A percentile compares a stretch with the other conserved stretches of the same genome.
These are phyloP conservation scores for Salix arbutifolia DNA, from an alignment of 345 rosid genomes.

Conservation along the genomic window DNA sequence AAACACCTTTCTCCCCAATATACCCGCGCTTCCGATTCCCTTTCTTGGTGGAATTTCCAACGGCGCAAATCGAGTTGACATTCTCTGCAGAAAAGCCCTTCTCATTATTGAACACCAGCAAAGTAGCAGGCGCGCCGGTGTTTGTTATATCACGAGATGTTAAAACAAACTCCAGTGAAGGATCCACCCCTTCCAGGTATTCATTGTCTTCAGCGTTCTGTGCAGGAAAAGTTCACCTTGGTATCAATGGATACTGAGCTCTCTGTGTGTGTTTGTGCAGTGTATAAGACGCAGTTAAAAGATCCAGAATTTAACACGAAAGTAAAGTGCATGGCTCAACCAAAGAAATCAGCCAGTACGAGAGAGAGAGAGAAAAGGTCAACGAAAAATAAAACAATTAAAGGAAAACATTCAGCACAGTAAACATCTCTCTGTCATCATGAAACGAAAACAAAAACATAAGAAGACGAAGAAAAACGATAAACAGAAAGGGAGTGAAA, in stretches of 20 bases:
- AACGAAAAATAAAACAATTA: background rate
- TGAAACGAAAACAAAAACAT: background rate
- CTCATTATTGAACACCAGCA: slow-evolving; percentile 66
- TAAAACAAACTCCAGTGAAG: slow-evolving; percentile 66
- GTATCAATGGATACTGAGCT: background rate
- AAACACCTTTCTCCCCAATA: slow-evolving; percentile 74
- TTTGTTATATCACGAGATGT: slow-evolving; percentile 66
- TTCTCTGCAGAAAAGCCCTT: slow-evolving; percentile 54
- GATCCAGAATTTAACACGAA: background rate
- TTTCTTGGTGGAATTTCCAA: slow-evolving; percentile 68
- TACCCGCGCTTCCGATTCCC: slow-evolving; percentile 58
- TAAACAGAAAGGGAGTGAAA: background rate
- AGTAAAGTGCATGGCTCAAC: no score
- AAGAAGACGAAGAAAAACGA: background rate
- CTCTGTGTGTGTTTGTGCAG: no score
- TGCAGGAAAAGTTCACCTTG: background rate
- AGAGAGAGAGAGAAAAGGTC: background rate
- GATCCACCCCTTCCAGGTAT: slow-evolving; percentile 53
- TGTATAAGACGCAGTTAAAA: background rate
- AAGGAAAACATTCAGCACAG: background rate
- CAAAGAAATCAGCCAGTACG: background rate
- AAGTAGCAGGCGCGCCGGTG: slow-evolving; percentile 62
- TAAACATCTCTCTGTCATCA: background rate
- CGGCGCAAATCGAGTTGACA: slow-evolving; percentile 62
- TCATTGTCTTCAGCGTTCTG: slow-evolving; percentile 82